Evolutionary conservation across 306 rosid genomes (phyloP), one percentile per base, ranked within the genome.

Genomic region (Ormosia emarginata): DNA sequence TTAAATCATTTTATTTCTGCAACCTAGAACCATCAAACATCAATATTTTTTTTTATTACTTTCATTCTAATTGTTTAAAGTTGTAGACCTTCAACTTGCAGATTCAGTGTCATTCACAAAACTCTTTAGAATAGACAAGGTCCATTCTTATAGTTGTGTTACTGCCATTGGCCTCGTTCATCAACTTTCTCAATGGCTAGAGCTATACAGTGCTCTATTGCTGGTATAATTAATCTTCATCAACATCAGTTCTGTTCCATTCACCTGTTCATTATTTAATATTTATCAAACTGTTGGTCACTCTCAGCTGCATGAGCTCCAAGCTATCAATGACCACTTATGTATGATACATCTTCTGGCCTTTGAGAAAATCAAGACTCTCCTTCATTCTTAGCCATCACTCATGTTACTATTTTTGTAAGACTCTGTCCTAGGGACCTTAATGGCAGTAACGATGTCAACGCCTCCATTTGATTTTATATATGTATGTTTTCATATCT

Each of bases 121-220:
- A 44, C 7, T 53, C 15, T 40, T 57, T 44, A 67, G 47, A 68
- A 58, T 59, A 58, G 75, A 53, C 50, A 46, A 57, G 71, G 55
- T 69, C 29, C 59, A 75, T 56, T 58, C 69, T 36, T 47, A 29
- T 75, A 8, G 5, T 57, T 57, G 13, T 2, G 55, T 40, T 64
- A 53, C 68, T 63, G 36, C 47, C 52, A 39, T 46, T 50, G 37
- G 10, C 64, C 46, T 46, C 36, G 50, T 50, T 30, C 46, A 53
- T 77, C 74, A 70, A 61, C 82, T 66, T 58, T 36, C 71, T 44
- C 53, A 33, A 55, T 74, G 46, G 37, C 72, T 73, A 41, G 47
- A 55, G 9, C 32, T n/a, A 24, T 24, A 15, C 70, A 8, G 18
- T 40, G 32, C 61, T 71, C 15, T 29, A 63, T 39, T 70, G 41